Base-by-base conservation (phyloP, 768 basidiomycete genomes). In the Russula earlei region DNA sequence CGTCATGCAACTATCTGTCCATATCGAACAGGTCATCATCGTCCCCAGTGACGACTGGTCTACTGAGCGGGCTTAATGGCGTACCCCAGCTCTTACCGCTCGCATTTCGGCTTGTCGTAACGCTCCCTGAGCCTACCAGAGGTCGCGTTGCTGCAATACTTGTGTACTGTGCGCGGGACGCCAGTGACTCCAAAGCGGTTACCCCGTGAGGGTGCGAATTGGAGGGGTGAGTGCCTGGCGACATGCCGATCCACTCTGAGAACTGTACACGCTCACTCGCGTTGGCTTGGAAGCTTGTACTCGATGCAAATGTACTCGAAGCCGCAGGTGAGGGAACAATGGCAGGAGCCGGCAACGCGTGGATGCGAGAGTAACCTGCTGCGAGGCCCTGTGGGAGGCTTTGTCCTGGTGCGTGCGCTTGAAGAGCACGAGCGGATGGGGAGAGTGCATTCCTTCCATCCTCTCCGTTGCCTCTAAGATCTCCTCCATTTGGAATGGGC, bases 331-430 rank as follows among this genome's bases (percentile, higher is more conserved):
- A 76, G 10, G 67, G 63, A 20, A 71, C 69, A 1, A 67, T 45
- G n/a, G 65, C 67, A 14, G 66, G 65, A 4, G 68, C 69, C 0
- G 79, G 77, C 25, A 77, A 72, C 1, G 92, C 85, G 63, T 97
- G 93, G 55, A 97, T 85, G 55, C 92, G 78, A 27, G 89, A 92
- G 66, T 92, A 84, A 0, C 92, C 93, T 0, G 90, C 90, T 0
- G 92, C 93, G 27, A 97, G 78, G 33, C 93, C 93, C 54, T 94
- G 91, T 1, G 94, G 92, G 12, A 95, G 75, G 69, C 83, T 86
- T 70, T 93, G 90, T 1, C 92, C 92, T 0, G 93, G 92, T 1
- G 90, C 91, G 62, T 94, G 92, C 17, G 84, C 75, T 65, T 91
- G 87, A 40, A 94, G 73, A 0, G 90, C 92, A n/a, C 83, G 78